phyloP scores from a whole-genome alignment of 768 basidiomycete species.

The Chalciporus piperatus region DNA sequence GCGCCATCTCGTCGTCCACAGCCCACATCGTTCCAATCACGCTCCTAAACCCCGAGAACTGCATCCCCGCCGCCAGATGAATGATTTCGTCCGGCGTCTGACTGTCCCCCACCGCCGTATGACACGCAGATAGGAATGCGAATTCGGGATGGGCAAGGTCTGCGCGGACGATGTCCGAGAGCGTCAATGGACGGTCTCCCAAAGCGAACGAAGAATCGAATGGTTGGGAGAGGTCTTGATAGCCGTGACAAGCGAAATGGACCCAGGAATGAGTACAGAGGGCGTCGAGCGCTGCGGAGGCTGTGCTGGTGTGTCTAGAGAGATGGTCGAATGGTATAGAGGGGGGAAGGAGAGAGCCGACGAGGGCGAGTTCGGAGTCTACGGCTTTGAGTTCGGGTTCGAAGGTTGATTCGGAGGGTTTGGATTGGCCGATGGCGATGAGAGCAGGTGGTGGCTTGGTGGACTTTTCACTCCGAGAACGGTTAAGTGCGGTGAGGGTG shows the following conservation, averaged over 20 bases:
- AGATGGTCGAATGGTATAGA: conserved; percentile 14
- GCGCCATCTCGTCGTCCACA: conserved; percentile 25
- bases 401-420: background rate
- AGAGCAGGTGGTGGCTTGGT: background rate
- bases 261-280: conserved; percentile 25
- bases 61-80: conserved; percentile 35
- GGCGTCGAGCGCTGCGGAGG: conserved; percentile 8
- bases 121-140: conserved; percentile 36
- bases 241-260: conserved; percentile 34
- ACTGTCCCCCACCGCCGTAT: conserved; percentile 25
- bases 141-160: conserved; percentile 20
- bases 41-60: conserved; percentile 33
- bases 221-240: conserved; percentile 18
- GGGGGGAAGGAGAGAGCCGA: conserved; percentile 14
- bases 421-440: background rate
- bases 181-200: conserved; percentile 17
- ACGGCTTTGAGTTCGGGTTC: conserved; percentile 13
- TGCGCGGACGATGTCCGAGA: conserved; percentile 23
- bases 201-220: conserved; percentile 27
- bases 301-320: conserved; percentile 12
- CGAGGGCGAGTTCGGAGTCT: conserved; percentile 19
- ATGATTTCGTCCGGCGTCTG: conserved; percentile 31
- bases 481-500: conserved; percentile 27
- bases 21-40: conserved; percentile 38
- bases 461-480: conserved; percentile 12